Conservation (phyloP, 176 grass and related monocot species). For the Musa itinerans region DNA sequence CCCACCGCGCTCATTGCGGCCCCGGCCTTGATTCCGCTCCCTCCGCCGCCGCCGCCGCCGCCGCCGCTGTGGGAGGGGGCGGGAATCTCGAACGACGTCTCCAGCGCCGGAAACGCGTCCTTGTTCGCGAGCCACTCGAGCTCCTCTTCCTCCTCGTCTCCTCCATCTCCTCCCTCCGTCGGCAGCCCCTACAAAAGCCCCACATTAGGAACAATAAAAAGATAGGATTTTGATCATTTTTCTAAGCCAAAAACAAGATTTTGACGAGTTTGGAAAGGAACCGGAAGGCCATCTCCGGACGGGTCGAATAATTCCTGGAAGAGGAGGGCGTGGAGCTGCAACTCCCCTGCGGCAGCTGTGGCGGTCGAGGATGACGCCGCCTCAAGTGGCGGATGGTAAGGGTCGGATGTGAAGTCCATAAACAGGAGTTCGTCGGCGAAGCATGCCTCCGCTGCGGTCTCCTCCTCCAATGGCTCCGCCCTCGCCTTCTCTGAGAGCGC, state of each 20-base stretch:
- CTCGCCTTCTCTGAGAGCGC: not conserved
- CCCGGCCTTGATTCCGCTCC: not conserved
- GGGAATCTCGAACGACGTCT: conserved; percentile 34
- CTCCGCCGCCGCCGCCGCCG: not conserved
- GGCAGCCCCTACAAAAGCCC: conserved; percentile 33
- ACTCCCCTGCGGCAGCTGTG: not conserved
- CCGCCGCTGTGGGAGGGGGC: not conserved
- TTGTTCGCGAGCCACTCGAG: conserved; percentile 77
- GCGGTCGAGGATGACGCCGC: no score
- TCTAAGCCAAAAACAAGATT: not conserved
- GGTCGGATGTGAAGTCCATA: not conserved
- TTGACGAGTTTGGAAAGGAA: conserved; percentile 14
- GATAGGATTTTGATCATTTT: not conserved
- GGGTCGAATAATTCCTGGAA: conserved; percentile 14
- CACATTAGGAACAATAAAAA: conserved; percentile 3
- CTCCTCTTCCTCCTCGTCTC: conserved; percentile 56
- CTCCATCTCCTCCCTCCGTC: conserved; percentile 17
- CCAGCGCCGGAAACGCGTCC: conserved; percentile 69
- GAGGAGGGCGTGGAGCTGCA: not conserved
- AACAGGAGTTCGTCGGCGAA: conserved; percentile 17
- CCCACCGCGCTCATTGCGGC: not conserved
- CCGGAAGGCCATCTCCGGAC: conserved; percentile 2
- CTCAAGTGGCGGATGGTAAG: not conserved
- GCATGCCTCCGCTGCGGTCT: not conserved
- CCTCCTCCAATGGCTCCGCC: conserved; percentile 4